Evolutionary conservation across 345 rosid species (phyloP), one percentile per base, ranked within the genome.

Genomic region (Barbarea vulgaris): DNA sequence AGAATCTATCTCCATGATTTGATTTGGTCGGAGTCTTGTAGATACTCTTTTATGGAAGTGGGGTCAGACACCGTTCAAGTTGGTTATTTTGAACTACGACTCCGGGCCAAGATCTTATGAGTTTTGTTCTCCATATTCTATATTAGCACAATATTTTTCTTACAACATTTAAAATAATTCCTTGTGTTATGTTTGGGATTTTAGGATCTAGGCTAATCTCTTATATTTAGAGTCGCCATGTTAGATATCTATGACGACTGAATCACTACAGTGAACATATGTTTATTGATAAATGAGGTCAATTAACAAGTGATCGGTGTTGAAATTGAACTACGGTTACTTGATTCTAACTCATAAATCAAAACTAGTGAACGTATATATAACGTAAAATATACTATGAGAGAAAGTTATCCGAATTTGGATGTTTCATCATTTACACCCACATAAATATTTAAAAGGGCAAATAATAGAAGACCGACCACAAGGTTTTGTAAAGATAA

Each of bases 381-480:
- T 28, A 53, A 53, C 70, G 25, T 74, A 65, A 34, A 33, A 28
- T 19, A 54, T 19, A 54, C 44, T 21, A 31, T 7, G 21, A 30
- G 64, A 41, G 57, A 25, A 67, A 64, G 36, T 64, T 77, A 70
- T 70, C 80, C 47, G 54, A 77, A 70, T 44, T 12, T 46, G 66
- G 76, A 70, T 54, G 66, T 70, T 63, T 70, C 59, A 34, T 33
- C 31, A 53, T 76, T 77, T 64, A 55, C 72, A 64, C 42, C 71
- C 80, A 70, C 76, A 64, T 1, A 70, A 7, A 64, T 77, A 62
- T 77, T n/a, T 2, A 27, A 70, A 42, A 34, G 21, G n/a, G 37
- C 28, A 70, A 77, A 64, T 64, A 77, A 70, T 64, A 54, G 36
- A 77, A 70, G 47, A 77, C 80, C 80, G 47, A 77, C 80, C 80